These are phyloP conservation scores for Suhomyces sp. DNA, from an alignment of 805 yeast genomes.

Conservation along the genomic window DNA sequence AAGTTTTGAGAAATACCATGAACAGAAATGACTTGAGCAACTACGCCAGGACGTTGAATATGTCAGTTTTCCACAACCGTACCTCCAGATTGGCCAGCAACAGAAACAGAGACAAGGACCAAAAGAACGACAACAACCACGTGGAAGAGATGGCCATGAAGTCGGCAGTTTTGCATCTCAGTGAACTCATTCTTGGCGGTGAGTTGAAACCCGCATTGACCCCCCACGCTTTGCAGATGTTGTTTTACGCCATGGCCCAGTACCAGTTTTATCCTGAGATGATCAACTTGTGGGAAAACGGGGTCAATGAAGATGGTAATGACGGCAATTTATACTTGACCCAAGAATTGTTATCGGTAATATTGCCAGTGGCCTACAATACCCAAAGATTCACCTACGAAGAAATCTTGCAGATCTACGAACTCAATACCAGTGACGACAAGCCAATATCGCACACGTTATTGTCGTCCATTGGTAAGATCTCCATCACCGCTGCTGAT, in stretches of 20 bases:
- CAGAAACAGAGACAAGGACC: constrained; percentile 40
- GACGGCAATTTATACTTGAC: constrained; percentile 49
- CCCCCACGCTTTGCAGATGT: constrained; percentile 20
- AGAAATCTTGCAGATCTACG: constrained; percentile 57
- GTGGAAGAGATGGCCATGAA: constrained; percentile 31
- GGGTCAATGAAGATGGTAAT: constrained; percentile 41
- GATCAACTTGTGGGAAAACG: constrained; percentile 66
- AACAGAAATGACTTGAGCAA: constrained; percentile 20
- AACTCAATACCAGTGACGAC: constrained; percentile 34
- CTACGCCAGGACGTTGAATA: constrained; percentile 21
- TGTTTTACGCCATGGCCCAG: constrained; percentile 38
- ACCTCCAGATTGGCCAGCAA: constrained; percentile 29
- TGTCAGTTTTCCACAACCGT: constrained; percentile 29
- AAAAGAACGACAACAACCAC: constrained; percentile 21
- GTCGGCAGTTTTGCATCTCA: constrained; percentile 30
- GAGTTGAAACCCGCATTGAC: constrained; percentile 25
- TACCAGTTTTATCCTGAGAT: constrained; percentile 61
- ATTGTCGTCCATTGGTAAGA: constrained; percentile 70
- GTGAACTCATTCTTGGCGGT: constrained; percentile 28
- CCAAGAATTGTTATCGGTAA: constrained; percentile 65
- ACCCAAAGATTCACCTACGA: constrained; percentile 58
- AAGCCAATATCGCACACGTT: constrained; percentile 45
- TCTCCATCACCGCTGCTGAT: constrained; percentile 63
- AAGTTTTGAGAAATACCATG: constrained; percentile 17
- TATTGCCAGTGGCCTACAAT: constrained; percentile 64